These are phyloP conservation scores for Tylopilus sp. DNA, from an alignment of 768 basidiomycete genomes.

Conservation along the genomic window DNA sequence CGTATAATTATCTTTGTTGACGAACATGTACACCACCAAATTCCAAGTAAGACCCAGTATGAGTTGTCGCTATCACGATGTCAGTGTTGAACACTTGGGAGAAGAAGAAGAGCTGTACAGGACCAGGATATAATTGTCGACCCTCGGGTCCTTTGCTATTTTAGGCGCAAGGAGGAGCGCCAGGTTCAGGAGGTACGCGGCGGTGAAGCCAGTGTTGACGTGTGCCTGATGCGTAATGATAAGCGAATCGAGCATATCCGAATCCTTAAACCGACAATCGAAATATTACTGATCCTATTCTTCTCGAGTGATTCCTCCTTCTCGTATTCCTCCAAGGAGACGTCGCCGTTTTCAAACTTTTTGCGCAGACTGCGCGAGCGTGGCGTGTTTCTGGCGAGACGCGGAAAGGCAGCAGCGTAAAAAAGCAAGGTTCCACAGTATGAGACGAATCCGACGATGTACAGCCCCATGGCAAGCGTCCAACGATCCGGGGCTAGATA, in stretches of 20 bases:
- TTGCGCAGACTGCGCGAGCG: slow-evolving; percentile 54
- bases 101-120: slow-evolving; percentile 43
- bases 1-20: not conserved
- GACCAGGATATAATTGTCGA: slow-evolving; percentile 72
- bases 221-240: slow-evolving; percentile 47
- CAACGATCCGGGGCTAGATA: slow-evolving; percentile 59
- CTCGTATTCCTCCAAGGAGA: slow-evolving; percentile 62
- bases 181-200: slow-evolving; percentile 61
- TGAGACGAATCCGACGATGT: slow-evolving; percentile 74
- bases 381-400: slow-evolving; percentile 74
- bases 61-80: slow-evolving; percentile 50
- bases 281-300: slow-evolving; percentile 82
- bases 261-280: slow-evolving; percentile 52
- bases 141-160: slow-evolving; percentile 48
- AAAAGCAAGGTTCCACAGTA: slow-evolving; percentile 83
- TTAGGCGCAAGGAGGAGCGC: slow-evolving; percentile 63
- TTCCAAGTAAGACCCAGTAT: slow-evolving; percentile 76
- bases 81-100: not conserved
- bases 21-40: slow-evolving; percentile 78
- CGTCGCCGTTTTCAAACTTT: slow-evolving; percentile 57
- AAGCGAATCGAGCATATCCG: not conserved
- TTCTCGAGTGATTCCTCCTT: slow-evolving; percentile 76
- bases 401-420: slow-evolving; percentile 75
- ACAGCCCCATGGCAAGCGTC: slow-evolving; percentile 74
- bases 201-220: slow-evolving; percentile 73